These are phyloP conservation scores for Dactylellina leptospora DNA, from an alignment of 2,329 filamentous ascomycete species.

Conservation along the genomic window DNA sequence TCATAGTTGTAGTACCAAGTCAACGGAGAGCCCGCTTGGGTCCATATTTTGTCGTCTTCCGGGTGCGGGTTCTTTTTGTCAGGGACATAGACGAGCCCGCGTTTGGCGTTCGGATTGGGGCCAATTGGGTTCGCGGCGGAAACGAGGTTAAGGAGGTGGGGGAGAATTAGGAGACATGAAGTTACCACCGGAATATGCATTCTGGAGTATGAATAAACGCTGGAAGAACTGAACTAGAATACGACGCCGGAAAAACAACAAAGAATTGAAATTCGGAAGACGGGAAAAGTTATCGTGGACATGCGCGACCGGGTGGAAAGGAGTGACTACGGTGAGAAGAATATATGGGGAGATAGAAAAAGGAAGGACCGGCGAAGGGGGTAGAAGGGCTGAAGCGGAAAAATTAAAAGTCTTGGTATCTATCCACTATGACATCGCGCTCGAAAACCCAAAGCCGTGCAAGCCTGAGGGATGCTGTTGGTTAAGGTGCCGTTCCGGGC, in stretches of 20 bases:
- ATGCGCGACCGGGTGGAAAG: constrained; percentile 1
- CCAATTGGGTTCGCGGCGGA: constrained; percentile 46
- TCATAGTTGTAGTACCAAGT: constrained; percentile 89
- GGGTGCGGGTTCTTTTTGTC: constrained; percentile 66
- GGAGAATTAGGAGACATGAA: constrained; percentile 19
- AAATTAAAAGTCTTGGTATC: constrained; percentile 13
- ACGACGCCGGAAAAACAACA: too few relatives aligned
- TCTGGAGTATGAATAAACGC: constrained; percentile 5
- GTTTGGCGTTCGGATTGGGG: constrained; percentile 65
- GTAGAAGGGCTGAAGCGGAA: constrained; percentile 33
- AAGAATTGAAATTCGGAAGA: neutral
- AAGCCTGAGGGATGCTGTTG: too few relatives aligned
- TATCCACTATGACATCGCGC: constrained; percentile 21
- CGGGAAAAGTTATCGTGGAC: neutral
- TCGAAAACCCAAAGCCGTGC: neutral
- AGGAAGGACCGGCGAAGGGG: neutral
- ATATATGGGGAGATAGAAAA: neutral
- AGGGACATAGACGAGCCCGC: constrained; percentile 76
- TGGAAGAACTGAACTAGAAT: neutral
- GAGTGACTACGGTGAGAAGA: constrained; percentile 40
- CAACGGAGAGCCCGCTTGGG: constrained; percentile 67
- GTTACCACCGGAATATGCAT: constrained; percentile 16
- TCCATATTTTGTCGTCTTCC: constrained; percentile 74
- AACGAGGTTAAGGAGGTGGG: constrained; percentile 22
- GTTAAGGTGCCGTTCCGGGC: constrained; percentile 12